Percentiles rank a stretch among this genome's conserved stretches.
Conservation (phyloP, 31 red algal species). For the Asparagopsis taxiformis region DNA sequence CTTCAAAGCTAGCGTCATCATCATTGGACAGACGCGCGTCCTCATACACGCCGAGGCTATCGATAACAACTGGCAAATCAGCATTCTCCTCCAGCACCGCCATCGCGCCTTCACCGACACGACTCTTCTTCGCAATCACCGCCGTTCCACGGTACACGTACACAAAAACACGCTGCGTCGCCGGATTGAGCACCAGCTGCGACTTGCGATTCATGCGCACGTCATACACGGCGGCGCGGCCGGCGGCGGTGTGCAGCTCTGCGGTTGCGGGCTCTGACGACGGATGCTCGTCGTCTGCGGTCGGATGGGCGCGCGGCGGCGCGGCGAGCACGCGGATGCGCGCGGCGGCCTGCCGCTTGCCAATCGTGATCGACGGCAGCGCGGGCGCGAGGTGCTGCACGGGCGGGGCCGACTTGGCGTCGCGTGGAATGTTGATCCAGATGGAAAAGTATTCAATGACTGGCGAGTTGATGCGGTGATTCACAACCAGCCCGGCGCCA, state of each 20-base stretch:
- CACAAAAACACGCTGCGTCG: conserved; percentile 36
- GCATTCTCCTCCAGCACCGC: conserved; percentile 35
- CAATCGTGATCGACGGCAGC: conserved; percentile 19
- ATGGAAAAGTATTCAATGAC: conserved; percentile 47
- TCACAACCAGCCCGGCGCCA: conserved; percentile 43
- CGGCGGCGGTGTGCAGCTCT: conserved; percentile 43
- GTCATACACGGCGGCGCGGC: conserved; percentile 52
- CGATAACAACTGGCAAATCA: conserved; percentile 42
- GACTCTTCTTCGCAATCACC: conserved; percentile 14
- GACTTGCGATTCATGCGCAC: conserved; percentile 49
- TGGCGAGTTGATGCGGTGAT: conserved; percentile 19
- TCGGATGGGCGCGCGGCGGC: conserved; percentile 7
- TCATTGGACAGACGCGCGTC: not conserved
- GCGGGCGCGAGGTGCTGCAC: conserved; percentile 4
- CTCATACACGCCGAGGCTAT: conserved; percentile 15
- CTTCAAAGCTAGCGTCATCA: conserved; percentile 33
- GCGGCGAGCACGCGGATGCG: conserved; percentile 38
- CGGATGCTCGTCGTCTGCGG: conserved; percentile 2
- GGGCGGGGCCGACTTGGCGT: conserved; percentile 21
- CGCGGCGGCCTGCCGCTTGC: conserved; percentile 24
- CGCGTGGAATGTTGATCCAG: conserved; percentile 51
- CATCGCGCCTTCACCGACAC: conserved; percentile 35
- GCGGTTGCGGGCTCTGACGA: no score
- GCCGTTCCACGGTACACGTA: conserved; percentile 57
- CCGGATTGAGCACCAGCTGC: conserved; percentile 46